A percentile compares a stretch with the other conserved stretches of the same genome.
Conservation (phyloP, 257 asterid species). For the Solanum bulbocastanum region DNA sequence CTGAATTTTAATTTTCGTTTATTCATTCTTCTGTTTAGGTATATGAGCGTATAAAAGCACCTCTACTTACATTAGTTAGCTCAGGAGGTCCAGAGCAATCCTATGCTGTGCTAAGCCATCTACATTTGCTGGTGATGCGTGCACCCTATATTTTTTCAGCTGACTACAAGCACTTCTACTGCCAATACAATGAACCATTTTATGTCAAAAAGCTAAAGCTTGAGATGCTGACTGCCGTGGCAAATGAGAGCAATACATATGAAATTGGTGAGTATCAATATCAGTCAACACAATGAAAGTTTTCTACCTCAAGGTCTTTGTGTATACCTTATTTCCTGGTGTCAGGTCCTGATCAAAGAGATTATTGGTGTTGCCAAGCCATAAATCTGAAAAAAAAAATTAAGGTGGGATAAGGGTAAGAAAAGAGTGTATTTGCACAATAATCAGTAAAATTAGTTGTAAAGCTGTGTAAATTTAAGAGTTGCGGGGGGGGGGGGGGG, state of each 20-base stretch:
- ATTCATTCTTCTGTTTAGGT: constrained; percentile 39
- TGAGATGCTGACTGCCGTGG: constrained; percentile 98
- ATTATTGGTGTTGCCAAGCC: neutral
- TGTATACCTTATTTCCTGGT: neutral
- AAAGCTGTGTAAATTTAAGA: neutral
- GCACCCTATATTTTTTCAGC: constrained; percentile 91
- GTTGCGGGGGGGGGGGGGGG: neutral
- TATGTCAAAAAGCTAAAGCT: constrained; percentile 96
- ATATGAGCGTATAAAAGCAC: constrained; percentile 98
- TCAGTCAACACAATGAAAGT: neutral
- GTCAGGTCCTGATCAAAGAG: neutral
- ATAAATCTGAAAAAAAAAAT: neutral
- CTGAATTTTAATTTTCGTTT: neutral
- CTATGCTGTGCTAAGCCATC: constrained; percentile 89
- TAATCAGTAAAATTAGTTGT: neutral
- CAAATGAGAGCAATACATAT: constrained; percentile 95
- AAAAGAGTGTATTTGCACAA: neutral
- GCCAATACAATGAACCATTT: constrained; percentile 97
- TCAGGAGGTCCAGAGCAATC: constrained; percentile 99
- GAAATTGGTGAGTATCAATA: constrained; percentile 57
- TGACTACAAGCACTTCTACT: constrained; percentile 97
- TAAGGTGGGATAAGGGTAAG: neutral
- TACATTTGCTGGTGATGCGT: constrained; percentile 94
- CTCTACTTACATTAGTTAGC: constrained; percentile 93
- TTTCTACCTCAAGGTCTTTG: neutral